A percentile compares a stretch with the other conserved stretches of the same genome.
Evolutionary conservation across 176 grass and related monocot genomes (phyloP).

Genomic region (Oryza punctata): DNA sequence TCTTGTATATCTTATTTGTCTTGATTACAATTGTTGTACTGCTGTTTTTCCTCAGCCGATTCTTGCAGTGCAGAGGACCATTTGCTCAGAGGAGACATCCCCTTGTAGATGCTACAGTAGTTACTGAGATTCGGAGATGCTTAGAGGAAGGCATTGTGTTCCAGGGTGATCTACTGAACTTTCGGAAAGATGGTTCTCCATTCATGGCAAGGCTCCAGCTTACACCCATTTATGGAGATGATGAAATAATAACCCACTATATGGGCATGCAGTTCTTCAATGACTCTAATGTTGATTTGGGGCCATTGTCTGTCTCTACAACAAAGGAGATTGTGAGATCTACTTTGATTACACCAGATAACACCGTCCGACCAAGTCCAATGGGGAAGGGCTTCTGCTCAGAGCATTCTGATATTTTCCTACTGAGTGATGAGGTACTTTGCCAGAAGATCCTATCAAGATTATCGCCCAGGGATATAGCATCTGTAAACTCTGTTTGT

Average conservation of each 20-base stretch:
- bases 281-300: slow-evolving; percentile 64
- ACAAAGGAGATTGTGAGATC: slow-evolving; percentile 48
- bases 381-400: slow-evolving; percentile 50
- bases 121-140: slow-evolving; percentile 74
- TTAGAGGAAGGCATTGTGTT: slow-evolving; percentile 77
- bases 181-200: slow-evolving; percentile 90
- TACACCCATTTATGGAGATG: slow-evolving; percentile 82
- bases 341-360: slow-evolving; percentile 39
- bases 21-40: slow-evolving; percentile 22
- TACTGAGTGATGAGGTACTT: slow-evolving; percentile 80
- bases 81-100: slow-evolving; percentile 82
- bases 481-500: slow-evolving; percentile 89
- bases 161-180: slow-evolving; percentile 88
- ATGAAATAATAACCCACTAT: slow-evolving; percentile 76
- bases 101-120: slow-evolving; percentile 73
- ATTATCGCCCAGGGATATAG: slow-evolving; percentile 82
- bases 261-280: slow-evolving; percentile 93
- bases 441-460: slow-evolving; percentile 82
- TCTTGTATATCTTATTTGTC: not conserved
- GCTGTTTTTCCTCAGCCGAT: slow-evolving; percentile 58
- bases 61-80: slow-evolving; percentile 88
- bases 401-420: slow-evolving; percentile 70
- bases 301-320: slow-evolving; percentile 38
- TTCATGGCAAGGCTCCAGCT: slow-evolving; percentile 68
- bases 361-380: slow-evolving; percentile 31